phyloP scores from a whole-genome alignment of 164 flowering plant species.

The Aristolochia californica region DNA sequence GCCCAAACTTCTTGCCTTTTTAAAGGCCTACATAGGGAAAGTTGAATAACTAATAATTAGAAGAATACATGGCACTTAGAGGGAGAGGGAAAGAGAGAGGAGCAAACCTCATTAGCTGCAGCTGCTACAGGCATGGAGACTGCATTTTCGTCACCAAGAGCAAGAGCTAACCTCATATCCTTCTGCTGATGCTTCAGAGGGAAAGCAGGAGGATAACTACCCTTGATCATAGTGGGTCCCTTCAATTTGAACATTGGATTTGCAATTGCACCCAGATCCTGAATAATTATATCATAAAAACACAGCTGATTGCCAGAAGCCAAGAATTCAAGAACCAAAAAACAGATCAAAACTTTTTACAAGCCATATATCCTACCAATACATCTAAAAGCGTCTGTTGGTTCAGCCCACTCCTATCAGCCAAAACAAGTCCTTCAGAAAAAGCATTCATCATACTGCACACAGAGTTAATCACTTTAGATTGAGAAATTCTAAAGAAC shows the following conservation, averaged over 20 bases:
- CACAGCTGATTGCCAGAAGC: not conserved
- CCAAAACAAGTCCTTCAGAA: slow-evolving; percentile 83
- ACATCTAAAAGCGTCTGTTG: slow-evolving; percentile 71
- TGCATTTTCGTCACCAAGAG: slow-evolving; percentile 89
- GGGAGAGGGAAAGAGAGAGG: slow-evolving; percentile 2
- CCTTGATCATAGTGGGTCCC: slow-evolving; percentile 75
- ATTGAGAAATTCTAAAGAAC: not conserved
- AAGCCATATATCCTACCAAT: slow-evolving; percentile 30
- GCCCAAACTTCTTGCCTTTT: slow-evolving; percentile 81
- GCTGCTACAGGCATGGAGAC: slow-evolving; percentile 95
- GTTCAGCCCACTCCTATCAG: slow-evolving; percentile 67
- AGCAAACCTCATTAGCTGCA: slow-evolving; percentile 83
- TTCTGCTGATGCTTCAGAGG: slow-evolving; percentile 98
- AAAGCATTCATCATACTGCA: slow-evolving; percentile 93
- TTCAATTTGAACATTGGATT: slow-evolving; percentile 82
- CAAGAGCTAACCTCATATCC: slow-evolving; percentile 94
- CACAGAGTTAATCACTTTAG: not conserved
- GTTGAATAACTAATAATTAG: not conserved
- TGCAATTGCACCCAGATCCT: slow-evolving; percentile 80
- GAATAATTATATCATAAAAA: slow-evolving; percentile 11
- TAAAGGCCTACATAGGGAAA: slow-evolving; percentile 47
- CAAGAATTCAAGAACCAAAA: not conserved
- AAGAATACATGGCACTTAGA: not conserved
- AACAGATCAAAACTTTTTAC: not conserved
- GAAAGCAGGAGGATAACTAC: slow-evolving; percentile 68